Base-by-base conservation (phyloP, 2,329 filamentous ascomycete genomes). In the Sporothrix humicola region DNA sequence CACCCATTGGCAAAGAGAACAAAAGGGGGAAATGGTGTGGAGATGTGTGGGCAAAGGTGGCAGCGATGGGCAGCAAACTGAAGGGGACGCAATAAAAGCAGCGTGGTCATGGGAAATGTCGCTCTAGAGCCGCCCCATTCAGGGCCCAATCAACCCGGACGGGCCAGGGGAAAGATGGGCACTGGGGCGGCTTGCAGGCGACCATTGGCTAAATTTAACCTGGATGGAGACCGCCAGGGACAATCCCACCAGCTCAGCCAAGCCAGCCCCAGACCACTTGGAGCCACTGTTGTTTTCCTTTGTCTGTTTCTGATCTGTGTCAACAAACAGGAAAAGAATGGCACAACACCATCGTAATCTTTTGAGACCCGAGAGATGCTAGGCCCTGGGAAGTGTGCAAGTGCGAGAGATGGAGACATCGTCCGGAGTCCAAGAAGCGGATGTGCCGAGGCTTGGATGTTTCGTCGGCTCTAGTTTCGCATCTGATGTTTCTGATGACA, bases 141-240 rank as follows among this genome's bases (percentile, higher is more conserved):
- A 61, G 20, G 48, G 68, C 63, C 72, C 61, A 73, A 56, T 50
- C 58, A 52, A 50, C 12, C 31, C n/a, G 17, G 31, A 56, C 63
- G 54, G 54, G 52, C 48, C 63, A 72, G 73, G 73, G 73, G 42
- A 48, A 65, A 48, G 61, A 66, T 42, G 61, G 42, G 61, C 61
- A n/a, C 52, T 31, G 61, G 61, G 42, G 61, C 61, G 42, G 61
- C 44, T 37, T 37, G 52, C 20, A 31, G 69, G 9, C 54, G 63
- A 42, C 52, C 20, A 74, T 61, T 68, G 61, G 54, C 54, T 50
- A 66, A 71, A 71, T 68, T 48, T 63, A 69, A 15, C 52, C 17
- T 5, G 23, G 54, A 42, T 58, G 23, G 66, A 56, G 31, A 31
- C 66, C 31, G 26, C 31, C 66, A 54, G 66, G 48, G 66, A 50